These are phyloP conservation scores for Claviceps quebecensis DNA, from an alignment of 2,329 filamentous ascomycete genomes.

Conservation along the genomic window DNA sequence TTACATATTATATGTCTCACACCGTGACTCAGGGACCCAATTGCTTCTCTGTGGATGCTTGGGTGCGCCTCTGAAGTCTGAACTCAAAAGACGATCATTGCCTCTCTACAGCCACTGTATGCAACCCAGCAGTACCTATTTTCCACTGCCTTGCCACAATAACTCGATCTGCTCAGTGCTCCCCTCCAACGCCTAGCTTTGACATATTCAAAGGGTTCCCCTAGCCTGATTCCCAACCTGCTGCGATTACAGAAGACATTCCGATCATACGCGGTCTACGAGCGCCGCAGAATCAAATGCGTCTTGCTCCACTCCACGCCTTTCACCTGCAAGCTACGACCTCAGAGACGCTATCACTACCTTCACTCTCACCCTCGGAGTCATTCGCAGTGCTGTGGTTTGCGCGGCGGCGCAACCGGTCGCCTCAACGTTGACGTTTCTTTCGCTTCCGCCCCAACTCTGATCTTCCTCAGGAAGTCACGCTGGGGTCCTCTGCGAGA, in stretches of 20 bases:
- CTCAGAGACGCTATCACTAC: background rate
- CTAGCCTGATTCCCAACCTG: background rate
- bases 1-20: too few species aligned
- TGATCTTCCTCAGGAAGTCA: background rate
- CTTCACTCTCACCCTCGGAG: background rate
- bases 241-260: background rate
- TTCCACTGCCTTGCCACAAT: background rate
- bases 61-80: too few species aligned
- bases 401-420: background rate
- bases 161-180: background rate
- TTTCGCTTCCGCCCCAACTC: background rate
- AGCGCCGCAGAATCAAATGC: background rate
- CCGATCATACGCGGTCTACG: background rate
- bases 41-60: too few species aligned
- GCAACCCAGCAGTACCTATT: background rate
- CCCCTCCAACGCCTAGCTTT: background rate
- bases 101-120: too few species aligned
- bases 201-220: background rate
- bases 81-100: too few species aligned
- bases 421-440: background rate
- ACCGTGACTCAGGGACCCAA: too few species aligned
- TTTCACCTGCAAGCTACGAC: background rate
- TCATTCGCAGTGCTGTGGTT: background rate
- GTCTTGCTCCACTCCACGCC: background rate
- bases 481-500: background rate